Evolutionary conservation across 371 early-diverging fungal species (phyloP).

Genomic region (Lichtheimia ramosa): DNA sequence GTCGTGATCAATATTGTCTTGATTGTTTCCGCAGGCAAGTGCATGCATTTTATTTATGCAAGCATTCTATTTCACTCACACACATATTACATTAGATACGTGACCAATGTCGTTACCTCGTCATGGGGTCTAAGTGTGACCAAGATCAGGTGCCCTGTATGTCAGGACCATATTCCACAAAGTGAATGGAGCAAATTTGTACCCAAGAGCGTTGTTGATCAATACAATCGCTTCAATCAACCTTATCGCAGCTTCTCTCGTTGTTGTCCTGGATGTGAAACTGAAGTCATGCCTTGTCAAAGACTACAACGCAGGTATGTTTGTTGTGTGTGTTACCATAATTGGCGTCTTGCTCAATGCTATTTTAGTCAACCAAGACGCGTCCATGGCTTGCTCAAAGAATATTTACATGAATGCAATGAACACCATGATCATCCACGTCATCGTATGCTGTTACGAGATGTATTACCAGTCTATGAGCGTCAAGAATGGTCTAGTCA

Average conservation of each 20-base stretch:
- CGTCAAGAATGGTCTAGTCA: conserved; percentile 30
- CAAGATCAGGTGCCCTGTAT: conserved; percentile 61
- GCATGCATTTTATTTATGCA: neutral
- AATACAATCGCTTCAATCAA: conserved; percentile 60
- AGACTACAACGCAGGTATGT: neutral
- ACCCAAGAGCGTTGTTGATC: conserved; percentile 34
- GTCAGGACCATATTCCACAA: conserved; percentile 55
- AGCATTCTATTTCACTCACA: no score
- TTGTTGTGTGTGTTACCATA: neutral
- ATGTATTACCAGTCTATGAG: conserved; percentile 19
- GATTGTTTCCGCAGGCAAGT: conserved; percentile 62
- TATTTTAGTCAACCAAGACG: neutral
- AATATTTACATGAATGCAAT: neutral
- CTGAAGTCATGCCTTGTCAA: conserved; percentile 51
- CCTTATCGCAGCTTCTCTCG: conserved; percentile 66
- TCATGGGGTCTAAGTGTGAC: conserved; percentile 71
- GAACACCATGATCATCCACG: neutral
- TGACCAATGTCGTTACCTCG: conserved; percentile 64
- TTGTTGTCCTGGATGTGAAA: conserved; percentile 62
- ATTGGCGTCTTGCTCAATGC: neutral
- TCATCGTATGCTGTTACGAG: conserved; percentile 3
- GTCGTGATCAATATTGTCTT: conserved; percentile 68
- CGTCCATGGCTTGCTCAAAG: neutral
- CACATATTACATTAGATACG: conserved; percentile 43
- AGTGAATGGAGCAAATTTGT: conserved; percentile 63